A percentile compares a stretch with the other conserved stretches of the same genome.
Evolutionary conservation across 2,329 filamentous ascomycete genomes (phyloP).

Genomic region (Xylariomycetidae sp.): DNA sequence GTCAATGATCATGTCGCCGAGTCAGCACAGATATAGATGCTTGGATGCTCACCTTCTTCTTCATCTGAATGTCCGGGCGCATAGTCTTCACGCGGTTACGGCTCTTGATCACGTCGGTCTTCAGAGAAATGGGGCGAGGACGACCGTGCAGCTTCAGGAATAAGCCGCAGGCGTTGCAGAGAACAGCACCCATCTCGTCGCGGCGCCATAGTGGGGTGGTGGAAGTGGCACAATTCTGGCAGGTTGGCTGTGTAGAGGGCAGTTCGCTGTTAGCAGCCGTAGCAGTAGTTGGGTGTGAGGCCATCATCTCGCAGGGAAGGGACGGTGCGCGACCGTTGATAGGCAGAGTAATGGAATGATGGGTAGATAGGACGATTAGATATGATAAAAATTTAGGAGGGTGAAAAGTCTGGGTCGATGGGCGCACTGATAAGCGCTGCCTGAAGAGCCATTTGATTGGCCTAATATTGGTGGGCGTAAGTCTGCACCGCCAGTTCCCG

Average conservation of each 20-base stretch:
- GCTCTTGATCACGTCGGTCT: slow-evolving; percentile 99
- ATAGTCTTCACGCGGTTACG: slow-evolving; percentile 94
- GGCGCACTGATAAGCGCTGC: slow-evolving; percentile 12
- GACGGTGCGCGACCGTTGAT: slow-evolving; percentile 8
- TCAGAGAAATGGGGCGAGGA: slow-evolving; percentile 87
- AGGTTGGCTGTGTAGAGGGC: slow-evolving; percentile 77
- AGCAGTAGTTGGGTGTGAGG: slow-evolving; percentile 31
- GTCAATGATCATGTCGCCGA: too few species aligned
- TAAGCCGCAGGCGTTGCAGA: slow-evolving; percentile 97
- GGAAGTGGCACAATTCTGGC: slow-evolving; percentile 92
- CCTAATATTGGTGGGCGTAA: neutral
- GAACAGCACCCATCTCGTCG: slow-evolving; percentile 89
- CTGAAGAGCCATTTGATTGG: neutral
- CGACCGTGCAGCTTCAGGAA: slow-evolving; percentile 96
- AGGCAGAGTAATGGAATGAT: slow-evolving; percentile 6
- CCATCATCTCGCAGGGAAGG: slow-evolving; percentile 23
- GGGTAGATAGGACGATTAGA: slow-evolving; percentile 19
- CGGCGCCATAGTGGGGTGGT: slow-evolving; percentile 96
- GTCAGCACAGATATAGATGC: too few species aligned
- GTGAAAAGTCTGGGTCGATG: slow-evolving; percentile 4
- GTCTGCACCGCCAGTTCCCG: neutral
- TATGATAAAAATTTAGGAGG: slow-evolving; percentile 20
- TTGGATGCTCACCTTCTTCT: slow-evolving; percentile 62
- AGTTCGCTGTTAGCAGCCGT: slow-evolving; percentile 48
- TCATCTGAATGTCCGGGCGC: slow-evolving; percentile 69